Conservation (phyloP, 805 yeast species). For the Candida ponderosae region DNA sequence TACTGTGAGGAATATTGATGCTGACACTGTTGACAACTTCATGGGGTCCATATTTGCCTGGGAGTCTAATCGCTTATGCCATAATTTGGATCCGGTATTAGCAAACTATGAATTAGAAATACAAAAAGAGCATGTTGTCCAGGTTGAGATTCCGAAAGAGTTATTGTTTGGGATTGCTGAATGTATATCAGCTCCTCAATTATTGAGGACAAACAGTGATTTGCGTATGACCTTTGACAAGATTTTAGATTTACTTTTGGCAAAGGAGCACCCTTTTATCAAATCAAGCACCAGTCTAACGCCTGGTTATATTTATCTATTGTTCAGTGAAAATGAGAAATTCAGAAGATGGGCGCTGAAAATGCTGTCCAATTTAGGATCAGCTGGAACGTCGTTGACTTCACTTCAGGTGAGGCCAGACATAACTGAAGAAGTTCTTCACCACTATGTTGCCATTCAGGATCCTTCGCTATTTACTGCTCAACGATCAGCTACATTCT, state of each 20-base stretch:
- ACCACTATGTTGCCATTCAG: slow-evolving; percentile 46
- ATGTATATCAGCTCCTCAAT: slow-evolving; percentile 44
- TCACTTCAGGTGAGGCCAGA: slow-evolving; percentile 24
- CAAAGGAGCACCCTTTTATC: slow-evolving; percentile 21
- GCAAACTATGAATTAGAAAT: neutral
- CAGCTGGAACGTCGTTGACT: slow-evolving; percentile 7
- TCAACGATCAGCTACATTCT: slow-evolving; percentile 34
- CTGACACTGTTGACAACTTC: slow-evolving; percentile 13
- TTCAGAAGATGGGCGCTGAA: slow-evolving; percentile 43
- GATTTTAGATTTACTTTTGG: slow-evolving; percentile 23
- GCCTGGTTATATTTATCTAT: slow-evolving; percentile 48
- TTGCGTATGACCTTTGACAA: slow-evolving; percentile 30
- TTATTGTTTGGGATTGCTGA: slow-evolving; percentile 29
- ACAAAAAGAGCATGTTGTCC: slow-evolving; percentile 1
- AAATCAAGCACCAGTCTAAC: slow-evolving; percentile 15
- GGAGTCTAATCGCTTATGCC: slow-evolving; percentile 17
- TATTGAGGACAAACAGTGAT: slow-evolving; percentile 31
- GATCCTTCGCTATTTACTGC: slow-evolving; percentile 40
- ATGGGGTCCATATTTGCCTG: slow-evolving; percentile 14
- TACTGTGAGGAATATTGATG: slow-evolving; percentile 34
- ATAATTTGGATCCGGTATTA: slow-evolving; percentile 1
- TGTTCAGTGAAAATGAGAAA: slow-evolving; percentile 43
- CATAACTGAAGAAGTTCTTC: slow-evolving; percentile 46
- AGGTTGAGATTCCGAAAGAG: slow-evolving; percentile 6
- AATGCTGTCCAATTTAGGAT: slow-evolving; percentile 16